Evolutionary conservation across 148 eudicot genomes (phyloP).

Genomic region (Agrostemma githago): DNA sequence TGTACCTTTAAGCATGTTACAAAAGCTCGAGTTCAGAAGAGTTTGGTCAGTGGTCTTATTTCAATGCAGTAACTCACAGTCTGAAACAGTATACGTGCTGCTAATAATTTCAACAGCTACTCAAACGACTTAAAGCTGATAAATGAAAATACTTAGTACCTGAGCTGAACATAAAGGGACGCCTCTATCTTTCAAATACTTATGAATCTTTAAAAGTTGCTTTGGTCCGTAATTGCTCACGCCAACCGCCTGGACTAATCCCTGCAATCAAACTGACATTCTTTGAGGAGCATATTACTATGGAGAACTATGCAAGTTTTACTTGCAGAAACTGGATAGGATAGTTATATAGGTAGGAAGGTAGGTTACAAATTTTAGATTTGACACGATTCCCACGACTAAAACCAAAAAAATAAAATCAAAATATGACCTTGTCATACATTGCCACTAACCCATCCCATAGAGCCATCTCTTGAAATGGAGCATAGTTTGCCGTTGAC

Average conservation of each 20-base stretch:
- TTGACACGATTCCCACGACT: background rate
- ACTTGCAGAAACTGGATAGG: background rate
- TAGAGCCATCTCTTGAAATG: constrained; percentile 82
- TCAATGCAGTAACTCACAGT: background rate
- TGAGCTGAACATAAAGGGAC: constrained; percentile 91
- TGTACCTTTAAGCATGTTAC: constrained; percentile 52
- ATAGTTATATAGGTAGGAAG: background rate
- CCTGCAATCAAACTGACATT: constrained; percentile 45
- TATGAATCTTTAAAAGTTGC: constrained; percentile 75
- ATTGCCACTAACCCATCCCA: constrained; percentile 99
- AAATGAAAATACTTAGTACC: constrained; percentile 34
- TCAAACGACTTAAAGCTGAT: background rate
- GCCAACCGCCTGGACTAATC: constrained; percentile 87
- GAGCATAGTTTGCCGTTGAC: constrained; percentile 98
- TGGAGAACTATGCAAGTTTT: background rate
- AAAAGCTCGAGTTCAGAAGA: background rate
- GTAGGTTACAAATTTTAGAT: background rate
- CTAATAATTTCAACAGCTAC: background rate
- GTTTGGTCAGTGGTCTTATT: too few relatives aligned
- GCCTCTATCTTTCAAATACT: constrained; percentile 71
- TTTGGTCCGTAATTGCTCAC: constrained; percentile 97
- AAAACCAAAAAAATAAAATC: background rate
- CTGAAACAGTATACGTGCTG: background rate
- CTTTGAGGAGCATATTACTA: constrained; percentile 9
- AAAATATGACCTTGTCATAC: constrained; percentile 78